These are phyloP conservation scores for Citrus australasica DNA, from an alignment of 345 rosid species.

Conservation along the genomic window DNA sequence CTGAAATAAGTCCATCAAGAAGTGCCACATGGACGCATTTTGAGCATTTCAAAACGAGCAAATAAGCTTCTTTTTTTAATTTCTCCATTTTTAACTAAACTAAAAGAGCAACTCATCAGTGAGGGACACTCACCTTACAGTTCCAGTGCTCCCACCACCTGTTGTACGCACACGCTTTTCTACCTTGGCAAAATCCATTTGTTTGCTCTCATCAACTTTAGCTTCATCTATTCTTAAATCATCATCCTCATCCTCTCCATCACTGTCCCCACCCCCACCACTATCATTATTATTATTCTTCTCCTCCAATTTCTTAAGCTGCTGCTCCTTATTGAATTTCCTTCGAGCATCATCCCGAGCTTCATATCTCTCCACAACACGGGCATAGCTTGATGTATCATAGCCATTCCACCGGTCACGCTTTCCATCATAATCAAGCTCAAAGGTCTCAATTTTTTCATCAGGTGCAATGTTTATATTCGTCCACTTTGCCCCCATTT, in stretches of 20 bases:
- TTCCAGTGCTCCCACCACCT: constrained; percentile 99
- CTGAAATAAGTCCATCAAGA: not conserved
- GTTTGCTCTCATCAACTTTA: constrained; percentile 86
- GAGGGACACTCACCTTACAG: constrained; percentile 54
- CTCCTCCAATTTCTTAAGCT: constrained; percentile 78
- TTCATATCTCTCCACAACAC: constrained; percentile 75
- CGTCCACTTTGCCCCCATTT: constrained; percentile 70
- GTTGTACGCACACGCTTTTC: constrained; percentile 99
- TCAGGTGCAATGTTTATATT: constrained; percentile 84
- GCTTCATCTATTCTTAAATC: constrained; percentile 90
- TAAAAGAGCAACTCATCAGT: not conserved
- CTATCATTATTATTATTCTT: constrained; percentile 47
- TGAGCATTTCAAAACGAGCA: not conserved
- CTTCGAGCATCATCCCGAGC: constrained; percentile 77
- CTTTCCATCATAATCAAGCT: constrained; percentile 91
- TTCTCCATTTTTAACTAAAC: not conserved
- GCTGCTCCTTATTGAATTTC: constrained; percentile 72
- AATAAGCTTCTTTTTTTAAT: not conserved
- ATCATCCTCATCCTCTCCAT: constrained; percentile 72
- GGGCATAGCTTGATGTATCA: constrained; percentile 68
- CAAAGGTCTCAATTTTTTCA: constrained; percentile 81
- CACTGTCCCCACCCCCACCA: constrained; percentile 31
- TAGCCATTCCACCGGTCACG: constrained; percentile 94
- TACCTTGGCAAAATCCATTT: constrained; percentile 97
- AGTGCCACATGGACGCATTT: not conserved